Evolutionary conservation across 352 stramenopile species (phyloP), one percentile per base, ranked within the genome.

Genomic region (Pythium aristosporum): DNA sequence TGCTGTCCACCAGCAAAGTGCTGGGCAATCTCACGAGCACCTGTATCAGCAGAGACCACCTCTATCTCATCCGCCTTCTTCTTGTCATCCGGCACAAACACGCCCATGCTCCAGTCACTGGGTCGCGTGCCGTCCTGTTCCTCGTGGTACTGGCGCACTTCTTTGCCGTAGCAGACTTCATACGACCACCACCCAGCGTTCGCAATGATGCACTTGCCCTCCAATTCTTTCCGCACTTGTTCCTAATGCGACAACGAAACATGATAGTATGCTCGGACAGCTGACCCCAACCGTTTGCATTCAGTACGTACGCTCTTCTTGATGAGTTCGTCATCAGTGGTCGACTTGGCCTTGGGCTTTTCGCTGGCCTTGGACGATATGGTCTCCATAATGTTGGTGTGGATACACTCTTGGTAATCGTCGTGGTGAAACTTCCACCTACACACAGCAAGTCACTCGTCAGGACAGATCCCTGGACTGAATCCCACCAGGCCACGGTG

Each of bases 341-440:
- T 56, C 0, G 72, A 63, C 15, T 79, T 68, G 12, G 75, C 60
- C 15, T 79, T 68, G 9, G 76, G 30, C 8, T 83, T 77, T 23
- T 86, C 66, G 36, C 85, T 68, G 1, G 70, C 59, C 42, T 72
- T 72, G 37, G 72, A 65, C 23, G 78, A 70, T 36, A 89, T 65
- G 0, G 67, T 72, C n/a, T 89, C 77, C 49, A 85, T 70, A 49
- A 87, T 68, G 39, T 76, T 83, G 4, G 73, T 71, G 43, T 85
- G 84, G 51, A 92, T 79, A 59, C 86, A 94, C 23, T 85, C 68
- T 59, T 91, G 74, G 44, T 88, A 62, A 36, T 91, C 76, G 54
- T 92, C 76, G 48, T 94, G 86, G 65, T 91, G 88, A 69, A 94
- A 94, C 34, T 82, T 76, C 86, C 85, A 92, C 16, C 85, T 94